Base-by-base conservation (phyloP, 257 asterid genomes). In the Ophiorrhiza pumila region DNA sequence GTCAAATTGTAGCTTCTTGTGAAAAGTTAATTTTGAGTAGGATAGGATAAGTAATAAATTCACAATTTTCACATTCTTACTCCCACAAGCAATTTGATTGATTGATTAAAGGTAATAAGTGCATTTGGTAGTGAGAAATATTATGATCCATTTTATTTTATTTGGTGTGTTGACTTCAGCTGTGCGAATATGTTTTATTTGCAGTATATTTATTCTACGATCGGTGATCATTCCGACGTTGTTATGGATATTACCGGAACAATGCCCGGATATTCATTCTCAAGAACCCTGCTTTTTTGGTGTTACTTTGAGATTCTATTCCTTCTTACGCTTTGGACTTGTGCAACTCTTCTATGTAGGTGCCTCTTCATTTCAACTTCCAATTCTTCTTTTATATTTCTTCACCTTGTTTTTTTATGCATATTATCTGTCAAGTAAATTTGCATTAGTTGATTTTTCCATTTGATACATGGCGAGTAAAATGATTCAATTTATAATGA, bases 311-410 rank as follows among this genome's bases (percentile, higher is more conserved):
- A 75, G 85, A 84, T 84, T 92, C 79, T 90, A 95, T 85, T 80
- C 91, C 76, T 78, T 83, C 79, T 81, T 95, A 79, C 91, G 92
- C 62, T 73, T 65, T 77, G 94, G 93, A 68, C 89, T 95, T 42
- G 68, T 92, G 73, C 93, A 87, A 68, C 92, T 95, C 80, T 84
- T 95, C 86, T 89, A 95, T 72, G 99, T 95, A 82, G 86, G 99
- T 88, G 50, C 67, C 76, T 58, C 10, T 74, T 82, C 11, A 7
- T n/a, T n/a, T 66, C 41, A 1, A 31, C 29, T 47, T 32, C 35
- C 8, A 23, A 8, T 71, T 4, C 15, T 71, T 4, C 15, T 27
- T 56, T 62, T 29, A 63, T 23, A 12, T 43, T 11, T 41, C 25
- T 31, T 45, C 5, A 27, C 15, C 29, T 25, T 18, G 7, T 59